Evolutionary conservation across 164 flowering plant genomes (phyloP), one percentile per base, ranked within the genome.

Genomic region (Buxus sempervirens): DNA sequence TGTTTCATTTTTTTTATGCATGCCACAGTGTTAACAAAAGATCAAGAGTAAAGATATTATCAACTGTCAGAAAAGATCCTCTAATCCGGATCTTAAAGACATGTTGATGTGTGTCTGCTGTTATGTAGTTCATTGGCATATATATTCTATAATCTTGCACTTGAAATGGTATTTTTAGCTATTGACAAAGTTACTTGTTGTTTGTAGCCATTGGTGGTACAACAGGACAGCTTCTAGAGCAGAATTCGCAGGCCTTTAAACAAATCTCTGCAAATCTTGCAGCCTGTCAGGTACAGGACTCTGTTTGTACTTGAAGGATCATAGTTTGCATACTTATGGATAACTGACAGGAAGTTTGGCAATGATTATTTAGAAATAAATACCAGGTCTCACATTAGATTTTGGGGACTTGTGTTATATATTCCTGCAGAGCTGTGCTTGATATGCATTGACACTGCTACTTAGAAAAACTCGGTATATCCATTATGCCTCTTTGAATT

Each of bases 221-320:
- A 54, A 70, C 77, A 48, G 83, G 85, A 55, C 81, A 84, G 61
- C 70, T 84, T 58, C 81, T 84, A 55, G 72, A 76, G 74, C 83
- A 82, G 75, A 82, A 82, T 57, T 75, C 73, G 3, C 81, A 76
- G 61, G 62, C 69, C 60, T 80, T 84, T 64, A 64, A 67, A 32
- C 82, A 80, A 66, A 82, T 84, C 66, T 78, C 85, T 55, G 77
- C 81, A 4, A 84, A 84, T 69, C 62, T 84, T 19, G 60, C 78
- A 58, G 26, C 81, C 41, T 72, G 38, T 62, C 80, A 81, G 84
- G 86, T 83, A 58, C 63, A 4, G 48, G 27, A 51, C 60, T 18
- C 20, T 9, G 18, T 36, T 38, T 14, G 9, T 19, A 32, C 38
- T 32, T 32, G 7, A 32, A 32, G 38, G 38, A n/a, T 32, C 38